Percentiles rank a stretch among this genome's conserved stretches.
phyloP scores from a whole-genome alignment of 495 filamentous ascomycete genomes.

The Margaritispora aquatica region DNA sequence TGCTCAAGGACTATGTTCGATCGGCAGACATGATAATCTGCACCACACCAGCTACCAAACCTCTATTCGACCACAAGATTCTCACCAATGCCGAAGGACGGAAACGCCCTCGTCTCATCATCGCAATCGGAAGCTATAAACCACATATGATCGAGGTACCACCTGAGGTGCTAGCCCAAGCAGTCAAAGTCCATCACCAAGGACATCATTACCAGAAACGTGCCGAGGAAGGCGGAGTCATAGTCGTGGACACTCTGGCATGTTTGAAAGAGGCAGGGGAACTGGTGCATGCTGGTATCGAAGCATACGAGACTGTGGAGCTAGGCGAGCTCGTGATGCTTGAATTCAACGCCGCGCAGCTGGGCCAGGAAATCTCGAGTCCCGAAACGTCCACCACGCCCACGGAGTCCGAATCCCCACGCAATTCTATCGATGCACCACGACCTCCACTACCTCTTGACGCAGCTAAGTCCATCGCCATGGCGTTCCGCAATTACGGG shows the following conservation, averaged over 20 bases:
- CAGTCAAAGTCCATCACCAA: slow-evolving; percentile 45
- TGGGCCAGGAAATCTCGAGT: not conserved
- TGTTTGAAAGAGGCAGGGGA: slow-evolving; percentile 86
- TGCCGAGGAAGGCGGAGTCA: slow-evolving; percentile 62
- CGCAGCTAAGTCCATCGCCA: slow-evolving; percentile 8
- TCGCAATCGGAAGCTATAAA: slow-evolving; percentile 79
- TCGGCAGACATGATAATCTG: slow-evolving; percentile 76
- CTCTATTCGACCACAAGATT: slow-evolving; percentile 42
- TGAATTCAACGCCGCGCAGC: slow-evolving; percentile 33
- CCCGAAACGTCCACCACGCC: not conserved
- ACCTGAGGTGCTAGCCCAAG: slow-evolving; percentile 63
- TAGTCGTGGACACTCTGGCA: slow-evolving; percentile 79
- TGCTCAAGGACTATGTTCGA: slow-evolving; percentile 60
- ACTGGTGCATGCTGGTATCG: slow-evolving; percentile 70
- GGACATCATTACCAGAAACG: slow-evolving; percentile 64
- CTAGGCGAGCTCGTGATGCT: slow-evolving; percentile 80
- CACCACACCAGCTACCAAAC: slow-evolving; percentile 42
- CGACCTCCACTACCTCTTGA: not conserved
- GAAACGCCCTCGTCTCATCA: slow-evolving; percentile 69
- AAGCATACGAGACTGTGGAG: slow-evolving; percentile 71
- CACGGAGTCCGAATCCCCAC: slow-evolving; percentile 4
- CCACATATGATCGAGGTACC: slow-evolving; percentile 83
- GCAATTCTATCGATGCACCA: not conserved
- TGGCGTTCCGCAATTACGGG: slow-evolving; percentile 13
- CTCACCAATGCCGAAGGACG: slow-evolving; percentile 65